phyloP scores from a whole-genome alignment of 164 flowering plant species.

The Chimonanthus salicifolius region DNA sequence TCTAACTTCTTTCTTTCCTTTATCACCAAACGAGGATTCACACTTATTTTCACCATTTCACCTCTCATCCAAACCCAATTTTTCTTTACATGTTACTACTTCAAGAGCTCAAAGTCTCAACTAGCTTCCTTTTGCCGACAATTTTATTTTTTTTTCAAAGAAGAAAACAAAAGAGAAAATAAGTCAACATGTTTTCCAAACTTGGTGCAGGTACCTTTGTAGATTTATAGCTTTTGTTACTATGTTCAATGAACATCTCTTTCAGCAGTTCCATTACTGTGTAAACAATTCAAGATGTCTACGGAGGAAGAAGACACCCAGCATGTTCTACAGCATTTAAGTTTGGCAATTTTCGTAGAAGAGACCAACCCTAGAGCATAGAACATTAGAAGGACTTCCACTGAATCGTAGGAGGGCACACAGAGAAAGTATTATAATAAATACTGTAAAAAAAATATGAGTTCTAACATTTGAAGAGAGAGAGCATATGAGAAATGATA shows the following conservation, averaged over 20 bases:
- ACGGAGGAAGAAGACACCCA: not conserved
- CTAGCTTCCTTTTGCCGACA: not conserved
- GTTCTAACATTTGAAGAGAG: too few relatives aligned
- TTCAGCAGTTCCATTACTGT: not conserved
- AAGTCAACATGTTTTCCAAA: not conserved
- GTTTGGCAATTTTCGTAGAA: not conserved
- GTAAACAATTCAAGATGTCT: not conserved
- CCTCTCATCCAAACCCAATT: too few relatives aligned
- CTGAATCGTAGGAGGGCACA: too few relatives aligned
- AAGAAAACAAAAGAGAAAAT: not conserved
- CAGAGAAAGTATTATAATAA: too few relatives aligned
- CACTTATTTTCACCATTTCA: too few relatives aligned
- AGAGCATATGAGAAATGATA: too few relatives aligned
- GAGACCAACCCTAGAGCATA: not conserved
- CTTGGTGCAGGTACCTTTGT: not conserved
- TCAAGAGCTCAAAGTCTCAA: too few relatives aligned
- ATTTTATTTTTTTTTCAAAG: too few relatives aligned
- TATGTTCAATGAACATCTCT: not conserved
- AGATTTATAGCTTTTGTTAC: not conserved
- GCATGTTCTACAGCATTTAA: not conserved
- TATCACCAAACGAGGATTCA: too few relatives aligned
- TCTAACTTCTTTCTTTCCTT: too few relatives aligned
- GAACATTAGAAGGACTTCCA: not conserved
- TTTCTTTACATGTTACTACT: too few relatives aligned
- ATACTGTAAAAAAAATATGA: too few relatives aligned